Percentiles rank a stretch among this genome's conserved stretches.
Evolutionary conservation across 2,329 filamentous ascomycete species (phyloP).

Genomic region (Paraconiothyrium sp.): DNA sequence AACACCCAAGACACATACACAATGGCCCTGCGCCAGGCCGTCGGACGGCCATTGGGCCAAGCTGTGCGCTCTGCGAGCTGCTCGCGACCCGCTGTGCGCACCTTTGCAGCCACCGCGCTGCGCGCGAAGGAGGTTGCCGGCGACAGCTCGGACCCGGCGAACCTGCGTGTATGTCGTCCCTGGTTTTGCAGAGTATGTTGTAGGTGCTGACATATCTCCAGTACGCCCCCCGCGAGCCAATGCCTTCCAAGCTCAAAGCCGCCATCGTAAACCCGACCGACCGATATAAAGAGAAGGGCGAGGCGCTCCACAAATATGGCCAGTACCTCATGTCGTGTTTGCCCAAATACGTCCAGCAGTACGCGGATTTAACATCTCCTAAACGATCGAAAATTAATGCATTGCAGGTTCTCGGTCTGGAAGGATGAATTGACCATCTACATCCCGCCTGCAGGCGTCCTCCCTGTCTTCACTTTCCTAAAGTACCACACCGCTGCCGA

Average conservation of each 20-base stretch:
- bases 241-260: slow-evolving; percentile 69
- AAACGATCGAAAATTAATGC: background rate
- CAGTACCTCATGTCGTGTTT: slow-evolving; percentile 96
- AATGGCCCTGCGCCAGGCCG: slow-evolving; percentile 55
- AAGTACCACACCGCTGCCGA: slow-evolving; percentile 98
- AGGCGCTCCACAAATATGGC: slow-evolving; percentile 91
- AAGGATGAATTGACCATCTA: slow-evolving; percentile 98
- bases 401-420: slow-evolving; percentile 87
- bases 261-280: slow-evolving; percentile 91
- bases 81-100: slow-evolving; percentile 46
- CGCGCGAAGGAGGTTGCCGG: slow-evolving; percentile 57
- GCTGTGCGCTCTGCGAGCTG: slow-evolving; percentile 47
- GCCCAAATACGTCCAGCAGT: slow-evolving; percentile 97
- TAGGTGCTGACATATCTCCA: slow-evolving; percentile 37
- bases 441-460: slow-evolving; percentile 85
- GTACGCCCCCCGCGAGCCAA: slow-evolving; percentile 53
- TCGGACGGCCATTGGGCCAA: slow-evolving; percentile 50
- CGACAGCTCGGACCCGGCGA: slow-evolving; percentile 54
- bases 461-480: slow-evolving; percentile 92
- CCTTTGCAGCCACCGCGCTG: slow-evolving; percentile 54
- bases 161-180: slow-evolving; percentile 53
- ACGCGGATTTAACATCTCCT: slow-evolving; percentile 23
- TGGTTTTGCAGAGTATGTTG: background rate
- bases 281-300: slow-evolving; percentile 87
- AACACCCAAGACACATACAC: slow-evolving; percentile 27